Base-by-base conservation (phyloP, 2,329 filamentous ascomycete species). In the Tolypocladium capitatum region DNA sequence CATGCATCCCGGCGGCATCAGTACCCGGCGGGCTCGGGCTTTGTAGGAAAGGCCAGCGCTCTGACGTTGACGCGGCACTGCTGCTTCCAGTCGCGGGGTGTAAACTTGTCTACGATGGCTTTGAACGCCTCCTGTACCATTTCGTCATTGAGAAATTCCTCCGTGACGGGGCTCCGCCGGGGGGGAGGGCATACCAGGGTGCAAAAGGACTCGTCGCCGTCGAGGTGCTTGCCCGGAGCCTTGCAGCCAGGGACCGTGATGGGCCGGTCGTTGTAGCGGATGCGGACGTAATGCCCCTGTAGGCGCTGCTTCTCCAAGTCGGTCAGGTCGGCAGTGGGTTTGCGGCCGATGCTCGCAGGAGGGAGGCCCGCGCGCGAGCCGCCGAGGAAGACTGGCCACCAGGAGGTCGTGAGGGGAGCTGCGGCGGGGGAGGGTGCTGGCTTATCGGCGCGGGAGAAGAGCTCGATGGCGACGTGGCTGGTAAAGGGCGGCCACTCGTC, bases 401-500 rank as follows among this genome's bases (percentile, higher is more conserved):
- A 60, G 34, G 53, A 55, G 2, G 49, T 27, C 43, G 52, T 49
- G n/a, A 49, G 20, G 10, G 47, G n/a, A 14, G 48, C 38, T 9
- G 35, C 40, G 2, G 44, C 40, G 4, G 51, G 34, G 18, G 10
- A 21, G 11, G 47, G 24, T 5, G n/a, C 14, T 13, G 40, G 48
- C n/a, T 18, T 31, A 4, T 34, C 42, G 36, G 33, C 34, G 33
- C n/a, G 34, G n/a, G 41, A 80, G 71, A 97, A 96, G 52, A 97
- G 74, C 66, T 98, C 92, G 47, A 98, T 72, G 31, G 92, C 90
- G 53, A 98, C 76, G 58, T 94, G 89, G 56, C 86, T 91, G 0
- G 91, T 96, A 60, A 91, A 98, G 0, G 89, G 90, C 1, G 92
- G 92, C 92, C 92, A 98, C 33, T 75, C 74, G 43, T 76, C 77